Base-by-base conservation (phyloP, 2,329 filamentous ascomycete genomes). In the Magnaporthiopsis incrustans region DNA sequence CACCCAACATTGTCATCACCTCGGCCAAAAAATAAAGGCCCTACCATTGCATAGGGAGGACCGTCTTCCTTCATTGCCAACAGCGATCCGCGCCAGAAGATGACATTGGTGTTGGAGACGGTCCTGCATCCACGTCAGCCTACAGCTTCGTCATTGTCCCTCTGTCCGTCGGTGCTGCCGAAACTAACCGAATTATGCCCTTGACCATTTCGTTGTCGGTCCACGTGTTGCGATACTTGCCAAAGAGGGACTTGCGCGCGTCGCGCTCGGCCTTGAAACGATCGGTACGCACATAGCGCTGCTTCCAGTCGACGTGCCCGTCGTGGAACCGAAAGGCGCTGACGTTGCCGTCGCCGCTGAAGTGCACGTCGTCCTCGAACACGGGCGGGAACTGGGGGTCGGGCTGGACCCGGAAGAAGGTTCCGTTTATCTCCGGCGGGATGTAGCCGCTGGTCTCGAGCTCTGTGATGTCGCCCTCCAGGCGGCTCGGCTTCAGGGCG, bases 51-150 rank as follows among this genome's bases (percentile, higher is more conserved):
- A 66, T 77, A 83, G 0, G 81, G 81, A 18, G 79, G 80, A 0
- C 78, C 77, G 64, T 82, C 80, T 64, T 87, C 85, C 68, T 86
- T 87, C 62, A 75, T 77, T 0, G 83, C 83, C 5, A 86, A 74
- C 64, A 86, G 68, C 60, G 82, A 77, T 0, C 83, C 83, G 10
- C 82, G 74, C 79, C 82, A 87, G 68, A 81, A 84, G 1, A 82
- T 75, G n/a, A 87, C 74, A 64, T 87, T 87, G 1, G 84, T 87
- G 67, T 87, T 87, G 3, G 80, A 78, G 0, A 82, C 82, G 0
- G 82, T 85, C 27, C 83, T 74, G 57, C 30, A 5, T 30, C 30
- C 30, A 30, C 4, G 30, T 30, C 30, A 30, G 30, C 30, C 27
- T 30, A 3, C 3, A 5, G 27, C 27, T 30, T 30, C 27, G 27